Conservation (phyloP, 768 basidiomycete genomes). For the Podaxis pistillaris region DNA sequence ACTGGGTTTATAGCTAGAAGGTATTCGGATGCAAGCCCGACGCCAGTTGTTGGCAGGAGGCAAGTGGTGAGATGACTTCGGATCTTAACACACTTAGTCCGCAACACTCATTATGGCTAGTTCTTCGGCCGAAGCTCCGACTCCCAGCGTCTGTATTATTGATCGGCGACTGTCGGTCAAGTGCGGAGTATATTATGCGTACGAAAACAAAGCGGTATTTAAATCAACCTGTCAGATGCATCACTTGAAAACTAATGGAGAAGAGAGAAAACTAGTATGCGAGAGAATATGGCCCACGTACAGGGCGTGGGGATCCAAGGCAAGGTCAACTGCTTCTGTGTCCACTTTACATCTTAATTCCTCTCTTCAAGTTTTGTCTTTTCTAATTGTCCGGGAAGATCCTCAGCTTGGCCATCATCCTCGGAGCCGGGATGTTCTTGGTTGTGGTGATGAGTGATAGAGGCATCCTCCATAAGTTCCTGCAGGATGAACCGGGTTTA, state of each 20-base stretch:
- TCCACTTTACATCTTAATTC: background rate
- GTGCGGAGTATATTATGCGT: background rate
- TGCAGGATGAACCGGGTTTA: background rate
- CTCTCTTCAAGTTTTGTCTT: slow-evolving; percentile 8
- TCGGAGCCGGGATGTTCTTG: background rate
- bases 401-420: slow-evolving; percentile 9
- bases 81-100: background rate
- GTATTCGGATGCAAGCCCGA: slow-evolving; percentile 6
- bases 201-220: background rate
- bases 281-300: background rate
- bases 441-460: slow-evolving; percentile 18
- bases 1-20: background rate
- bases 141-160: too few species aligned
- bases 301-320: background rate
- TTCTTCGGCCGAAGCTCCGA: too few species aligned
- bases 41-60: background rate
- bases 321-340: background rate
- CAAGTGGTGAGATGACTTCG: background rate
- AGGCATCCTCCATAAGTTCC: slow-evolving; percentile 16
- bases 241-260: background rate
- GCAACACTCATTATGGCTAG: too few species aligned
- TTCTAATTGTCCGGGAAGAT: background rate
- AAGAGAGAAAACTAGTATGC: background rate
- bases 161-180: background rate
- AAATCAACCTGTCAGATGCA: background rate